phyloP scores from a whole-genome alignment of 139 green algal species.

The Volvox africanus region DNA sequence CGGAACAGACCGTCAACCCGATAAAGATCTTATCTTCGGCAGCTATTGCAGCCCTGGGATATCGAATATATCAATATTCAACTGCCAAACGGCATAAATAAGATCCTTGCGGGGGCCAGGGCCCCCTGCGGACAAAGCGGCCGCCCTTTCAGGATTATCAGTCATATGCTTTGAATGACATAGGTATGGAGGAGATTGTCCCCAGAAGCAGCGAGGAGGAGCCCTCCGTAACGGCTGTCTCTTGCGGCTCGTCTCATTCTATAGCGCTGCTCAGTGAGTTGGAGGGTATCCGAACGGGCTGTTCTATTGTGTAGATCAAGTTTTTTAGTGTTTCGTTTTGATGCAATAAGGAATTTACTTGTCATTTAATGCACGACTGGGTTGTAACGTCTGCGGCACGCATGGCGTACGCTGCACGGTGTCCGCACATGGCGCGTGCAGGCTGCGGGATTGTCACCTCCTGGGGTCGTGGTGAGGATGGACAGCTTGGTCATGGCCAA shows the following conservation, averaged over 20 bases:
- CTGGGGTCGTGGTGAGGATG: slow-evolving; percentile 92
- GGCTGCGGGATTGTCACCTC: slow-evolving; percentile 49
- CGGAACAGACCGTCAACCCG: too few relatives aligned
- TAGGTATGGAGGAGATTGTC: background rate
- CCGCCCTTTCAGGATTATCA: background rate
- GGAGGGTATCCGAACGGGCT: background rate
- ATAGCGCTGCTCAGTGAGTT: slow-evolving; percentile 21
- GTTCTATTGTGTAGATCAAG: background rate
- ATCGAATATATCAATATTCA: background rate
- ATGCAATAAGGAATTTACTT: too few relatives aligned
- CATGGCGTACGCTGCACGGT: too few relatives aligned
- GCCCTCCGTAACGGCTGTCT: background rate
- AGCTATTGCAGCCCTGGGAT: too few relatives aligned
- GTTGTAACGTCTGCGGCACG: too few relatives aligned
- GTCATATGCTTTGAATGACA: background rate
- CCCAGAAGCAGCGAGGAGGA: background rate
- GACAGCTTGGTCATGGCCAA: slow-evolving; percentile 79
- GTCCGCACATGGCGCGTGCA: slow-evolving; percentile 26
- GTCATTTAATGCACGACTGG: too few relatives aligned
- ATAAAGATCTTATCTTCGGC: too few relatives aligned
- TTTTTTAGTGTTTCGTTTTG: background rate
- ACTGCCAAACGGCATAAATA: background rate
- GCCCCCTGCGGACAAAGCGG: background rate
- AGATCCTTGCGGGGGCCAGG: background rate
- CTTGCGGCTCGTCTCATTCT: slow-evolving; percentile 4